Conservation (phyloP, 441 rosid species). For the Adansonia madagascariensis region DNA sequence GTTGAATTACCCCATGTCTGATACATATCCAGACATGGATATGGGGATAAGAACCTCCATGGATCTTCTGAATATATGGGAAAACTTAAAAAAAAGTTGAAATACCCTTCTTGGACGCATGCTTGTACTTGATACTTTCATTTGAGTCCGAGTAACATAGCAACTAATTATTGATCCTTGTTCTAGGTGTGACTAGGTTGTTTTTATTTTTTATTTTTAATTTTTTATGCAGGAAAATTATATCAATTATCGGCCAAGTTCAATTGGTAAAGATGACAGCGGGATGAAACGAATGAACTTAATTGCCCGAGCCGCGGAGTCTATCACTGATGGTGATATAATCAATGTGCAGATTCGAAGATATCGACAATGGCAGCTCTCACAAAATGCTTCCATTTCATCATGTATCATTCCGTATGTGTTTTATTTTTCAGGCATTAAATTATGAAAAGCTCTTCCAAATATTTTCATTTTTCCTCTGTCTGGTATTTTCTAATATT, state of each 20-base stretch:
- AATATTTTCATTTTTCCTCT: conserved; percentile 22
- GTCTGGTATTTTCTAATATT: conserved; percentile 27
- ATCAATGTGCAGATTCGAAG: conserved; percentile 93
- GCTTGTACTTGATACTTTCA: no score
- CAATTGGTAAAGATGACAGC: conserved; percentile 67
- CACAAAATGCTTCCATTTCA: conserved; percentile 72
- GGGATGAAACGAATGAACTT: conserved; percentile 74
- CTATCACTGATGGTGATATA: conserved; percentile 91
- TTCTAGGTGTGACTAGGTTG: conserved; percentile 15
- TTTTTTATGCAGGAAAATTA: conserved; percentile 82
- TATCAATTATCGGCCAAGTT: conserved; percentile 81
- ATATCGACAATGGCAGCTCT: conserved; percentile 96
- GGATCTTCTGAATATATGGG: no score
- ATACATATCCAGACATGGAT: no score
- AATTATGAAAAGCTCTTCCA: conserved; percentile 4
- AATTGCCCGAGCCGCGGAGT: conserved; percentile 92
- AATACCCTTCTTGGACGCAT: no score
- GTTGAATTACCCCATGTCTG: no score
- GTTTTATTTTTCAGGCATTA: conserved; percentile 22
- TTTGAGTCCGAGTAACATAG: background rate
- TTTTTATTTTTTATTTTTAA: conserved; percentile 23
- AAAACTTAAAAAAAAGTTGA: no score
- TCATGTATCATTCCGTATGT: conserved; percentile 94
- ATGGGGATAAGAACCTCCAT: no score
- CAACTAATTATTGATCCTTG: background rate